A percentile compares a stretch with the other conserved stretches of the same genome.
These are phyloP conservation scores for Yamadazyma sp. DNA, from an alignment of 805 yeast species.

Conservation along the genomic window DNA sequence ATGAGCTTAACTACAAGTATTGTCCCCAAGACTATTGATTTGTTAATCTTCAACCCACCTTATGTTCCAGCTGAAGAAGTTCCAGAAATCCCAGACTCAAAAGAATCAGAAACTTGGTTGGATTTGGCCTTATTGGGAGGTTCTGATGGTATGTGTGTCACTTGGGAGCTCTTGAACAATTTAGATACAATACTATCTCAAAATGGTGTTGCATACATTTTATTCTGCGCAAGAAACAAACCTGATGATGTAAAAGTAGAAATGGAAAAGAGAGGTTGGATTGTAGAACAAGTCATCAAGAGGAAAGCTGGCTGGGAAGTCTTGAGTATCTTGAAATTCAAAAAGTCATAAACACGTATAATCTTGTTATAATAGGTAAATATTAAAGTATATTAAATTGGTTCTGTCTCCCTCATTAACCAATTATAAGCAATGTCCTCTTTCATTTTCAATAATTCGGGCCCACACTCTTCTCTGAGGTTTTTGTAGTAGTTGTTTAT, in stretches of 20 bases:
- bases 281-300: conserved; percentile 46
- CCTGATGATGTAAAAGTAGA: conserved; percentile 57
- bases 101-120: conserved; percentile 64
- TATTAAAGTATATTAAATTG: conserved; percentile 14
- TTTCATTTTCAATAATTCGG: conserved; percentile 47
- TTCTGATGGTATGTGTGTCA: conserved; percentile 82
- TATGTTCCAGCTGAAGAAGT: conserved; percentile 86
- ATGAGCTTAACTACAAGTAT: conserved; percentile 56
- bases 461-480: conserved; percentile 30
- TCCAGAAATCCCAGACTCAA: conserved; percentile 52
- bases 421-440: conserved; percentile 64
- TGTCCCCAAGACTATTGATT: conserved; percentile 50
- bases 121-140: conserved; percentile 93
- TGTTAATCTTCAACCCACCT: conserved; percentile 90
- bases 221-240: conserved; percentile 88
- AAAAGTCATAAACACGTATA: not conserved
- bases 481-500: conserved; percentile 36
- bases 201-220: conserved; percentile 75
- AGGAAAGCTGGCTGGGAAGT: conserved; percentile 98
- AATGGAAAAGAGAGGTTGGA: conserved; percentile 55
- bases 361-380: not conserved
- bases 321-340: conserved; percentile 67
- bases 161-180: conserved; percentile 56
- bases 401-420: conserved; percentile 65
- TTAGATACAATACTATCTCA: conserved; percentile 52